These are phyloP conservation scores for Parasitella parasitica DNA, from an alignment of 371 early-diverging fungal genomes.

Conservation along the genomic window DNA sequence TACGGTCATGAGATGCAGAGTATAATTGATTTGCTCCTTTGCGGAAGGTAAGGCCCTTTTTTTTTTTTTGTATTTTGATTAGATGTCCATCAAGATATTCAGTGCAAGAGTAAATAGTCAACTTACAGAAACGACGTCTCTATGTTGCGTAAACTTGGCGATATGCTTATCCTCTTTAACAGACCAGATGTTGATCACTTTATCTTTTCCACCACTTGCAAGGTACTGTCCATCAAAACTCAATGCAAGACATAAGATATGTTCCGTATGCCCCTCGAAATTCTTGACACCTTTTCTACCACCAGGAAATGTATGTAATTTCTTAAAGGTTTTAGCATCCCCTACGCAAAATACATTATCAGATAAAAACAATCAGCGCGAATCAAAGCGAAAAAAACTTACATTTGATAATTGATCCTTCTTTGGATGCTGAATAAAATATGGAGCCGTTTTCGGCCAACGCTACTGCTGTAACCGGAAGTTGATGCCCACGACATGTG, in stretches of 20 bases:
- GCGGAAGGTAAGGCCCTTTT: conserved; percentile 82
- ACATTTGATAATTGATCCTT: conserved; percentile 87
- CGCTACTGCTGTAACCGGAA: conserved; percentile 79
- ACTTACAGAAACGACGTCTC: conserved; percentile 81
- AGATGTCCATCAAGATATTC: no score
- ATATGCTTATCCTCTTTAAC: conserved; percentile 70
- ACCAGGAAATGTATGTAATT: conserved; percentile 67
- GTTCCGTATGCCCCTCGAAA: conserved; percentile 81
- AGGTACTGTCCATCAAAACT: conserved; percentile 83
- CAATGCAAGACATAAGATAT: conserved; percentile 77
- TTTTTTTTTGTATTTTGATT: neutral
- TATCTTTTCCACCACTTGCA: conserved; percentile 85
- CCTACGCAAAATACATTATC: no score
- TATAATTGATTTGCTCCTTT: conserved; percentile 85
- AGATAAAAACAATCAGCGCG: neutral
- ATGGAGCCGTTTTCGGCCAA: conserved; percentile 65
- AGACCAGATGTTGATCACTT: conserved; percentile 91
- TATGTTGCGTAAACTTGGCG: conserved; percentile 84
- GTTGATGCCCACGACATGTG: conserved; percentile 65
- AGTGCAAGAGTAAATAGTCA: neutral
- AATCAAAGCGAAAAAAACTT: conserved; percentile 16
- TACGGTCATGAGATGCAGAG: conserved; percentile 89
- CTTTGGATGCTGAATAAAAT: conserved; percentile 89
- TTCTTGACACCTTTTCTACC: conserved; percentile 75
- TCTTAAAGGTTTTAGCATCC: conserved; percentile 58